phyloP scores from a whole-genome alignment of 768 basidiomycete genomes.

The Dioszegia aurantiaca region DNA sequence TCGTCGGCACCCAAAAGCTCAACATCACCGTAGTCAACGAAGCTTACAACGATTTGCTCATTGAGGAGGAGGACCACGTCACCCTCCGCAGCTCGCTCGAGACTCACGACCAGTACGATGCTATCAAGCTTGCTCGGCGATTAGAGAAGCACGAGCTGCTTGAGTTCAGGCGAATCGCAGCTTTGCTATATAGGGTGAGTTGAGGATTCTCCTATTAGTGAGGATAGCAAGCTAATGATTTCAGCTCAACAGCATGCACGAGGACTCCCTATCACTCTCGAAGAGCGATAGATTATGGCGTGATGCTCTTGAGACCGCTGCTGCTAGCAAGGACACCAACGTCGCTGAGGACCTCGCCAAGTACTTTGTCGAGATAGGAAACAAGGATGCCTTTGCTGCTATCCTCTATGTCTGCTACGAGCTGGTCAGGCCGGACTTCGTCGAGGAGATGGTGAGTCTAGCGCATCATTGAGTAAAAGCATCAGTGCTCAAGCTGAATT shows the following conservation, averaged over 20 bases:
- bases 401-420: slow-evolving; percentile 91
- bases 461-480: too few relatives aligned
- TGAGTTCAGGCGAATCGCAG: slow-evolving; percentile 90
- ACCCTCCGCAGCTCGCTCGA: slow-evolving; percentile 96
- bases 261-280: slow-evolving; percentile 89
- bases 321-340: slow-evolving; percentile 75
- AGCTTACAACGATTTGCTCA: slow-evolving; percentile 94
- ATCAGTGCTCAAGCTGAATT: neutral
- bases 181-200: slow-evolving; percentile 87
- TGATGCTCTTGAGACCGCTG: slow-evolving; percentile 90
- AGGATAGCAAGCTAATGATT: slow-evolving; percentile 7
- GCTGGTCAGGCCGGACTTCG: slow-evolving; percentile 84
- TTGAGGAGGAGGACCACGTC: slow-evolving; percentile 98
- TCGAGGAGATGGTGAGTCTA: slow-evolving; percentile 69
- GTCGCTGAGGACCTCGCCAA: slow-evolving; percentile 91
- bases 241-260: slow-evolving; percentile 93
- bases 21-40: slow-evolving; percentile 97
- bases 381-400: slow-evolving; percentile 95
- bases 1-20: slow-evolving; percentile 93
- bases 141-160: slow-evolving; percentile 86
- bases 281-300: slow-evolving; percentile 97
- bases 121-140: slow-evolving; percentile 75
- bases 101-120: slow-evolving; percentile 97
- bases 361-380: slow-evolving; percentile 97
- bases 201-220: neutral